phyloP scores from a whole-genome alignment of 1,284 basidiomycete genomes.

The Cutaneotrichosporon cyanovorans region DNA sequence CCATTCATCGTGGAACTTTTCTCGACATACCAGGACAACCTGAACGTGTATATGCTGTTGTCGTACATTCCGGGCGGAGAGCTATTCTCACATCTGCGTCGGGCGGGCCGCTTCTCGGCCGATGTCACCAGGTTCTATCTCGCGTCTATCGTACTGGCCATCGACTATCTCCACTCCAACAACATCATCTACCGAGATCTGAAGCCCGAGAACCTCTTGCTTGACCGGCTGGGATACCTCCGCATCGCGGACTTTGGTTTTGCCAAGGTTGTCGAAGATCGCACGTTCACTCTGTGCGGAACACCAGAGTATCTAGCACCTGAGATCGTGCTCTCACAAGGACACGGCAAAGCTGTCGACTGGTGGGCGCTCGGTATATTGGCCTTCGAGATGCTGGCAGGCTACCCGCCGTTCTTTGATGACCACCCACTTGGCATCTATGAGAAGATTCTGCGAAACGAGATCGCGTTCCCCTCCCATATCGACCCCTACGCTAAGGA shows the following conservation, averaged over 20 bases:
- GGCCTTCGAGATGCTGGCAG: slow-evolving; percentile 49
- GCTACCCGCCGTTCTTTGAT: slow-evolving; percentile 48
- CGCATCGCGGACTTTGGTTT: slow-evolving; percentile 52
- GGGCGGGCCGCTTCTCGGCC: slow-evolving; percentile 48
- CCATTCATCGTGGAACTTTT: slow-evolving; percentile 54
- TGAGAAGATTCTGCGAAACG: slow-evolving; percentile 47
- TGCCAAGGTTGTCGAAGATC: slow-evolving; percentile 48
- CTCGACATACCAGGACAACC: slow-evolving; percentile 48
- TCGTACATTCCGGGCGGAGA: slow-evolving; percentile 52
- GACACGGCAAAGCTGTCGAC: slow-evolving; percentile 51
- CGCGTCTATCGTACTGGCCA: slow-evolving; percentile 49
- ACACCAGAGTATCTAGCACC: slow-evolving; percentile 50
- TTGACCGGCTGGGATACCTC: slow-evolving; percentile 46
- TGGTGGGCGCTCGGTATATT: slow-evolving; percentile 52
- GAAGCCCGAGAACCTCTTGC: slow-evolving; percentile 51
- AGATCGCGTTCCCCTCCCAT: slow-evolving; percentile 48
- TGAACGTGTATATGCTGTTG: slow-evolving; percentile 52
- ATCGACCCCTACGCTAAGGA: slow-evolving; percentile 48
- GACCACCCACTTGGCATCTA: slow-evolving; percentile 47
- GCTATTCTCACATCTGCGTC: slow-evolving; percentile 49
- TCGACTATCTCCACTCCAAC: slow-evolving; percentile 48
- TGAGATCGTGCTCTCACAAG: slow-evolving; percentile 48
- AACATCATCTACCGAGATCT: slow-evolving; percentile 51
- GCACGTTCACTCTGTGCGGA: slow-evolving; percentile 48
- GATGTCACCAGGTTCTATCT: slow-evolving; percentile 52